phyloP scores from a whole-genome alignment of 2,329 filamentous ascomycete species.

The Sclerotinia subarctica region DNA sequence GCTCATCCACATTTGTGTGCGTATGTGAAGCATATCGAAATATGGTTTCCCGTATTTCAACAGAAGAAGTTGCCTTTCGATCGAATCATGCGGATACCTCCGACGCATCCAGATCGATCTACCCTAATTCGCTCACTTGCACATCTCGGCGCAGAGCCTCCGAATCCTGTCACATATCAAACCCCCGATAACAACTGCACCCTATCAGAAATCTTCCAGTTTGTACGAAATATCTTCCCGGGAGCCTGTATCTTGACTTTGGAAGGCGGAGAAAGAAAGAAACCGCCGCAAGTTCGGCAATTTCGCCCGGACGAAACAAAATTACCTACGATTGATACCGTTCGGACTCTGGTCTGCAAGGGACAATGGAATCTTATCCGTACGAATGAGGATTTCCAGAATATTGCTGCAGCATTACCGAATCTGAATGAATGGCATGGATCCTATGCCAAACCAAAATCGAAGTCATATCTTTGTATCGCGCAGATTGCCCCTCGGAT shows the following conservation, averaged over 20 bases:
- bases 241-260: slow-evolving; percentile 65
- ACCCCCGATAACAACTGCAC: slow-evolving; percentile 65
- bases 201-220: slow-evolving; percentile 65
- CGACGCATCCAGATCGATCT: slow-evolving; percentile 32
- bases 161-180: slow-evolving; percentile 57
- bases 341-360: slow-evolving; percentile 67
- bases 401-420: slow-evolving; percentile 60
- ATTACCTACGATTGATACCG: slow-evolving; percentile 42
- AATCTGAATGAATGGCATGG: slow-evolving; percentile 56
- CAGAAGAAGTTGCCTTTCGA: slow-evolving; percentile 36
- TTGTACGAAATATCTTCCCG: slow-evolving; percentile 55
- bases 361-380: slow-evolving; percentile 77
- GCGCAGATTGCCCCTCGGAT: slow-evolving; percentile 58
- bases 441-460: slow-evolving; percentile 65
- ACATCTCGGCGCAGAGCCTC: slow-evolving; percentile 38
- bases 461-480: slow-evolving; percentile 70
- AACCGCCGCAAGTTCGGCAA: slow-evolving; percentile 64
- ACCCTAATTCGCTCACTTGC: slow-evolving; percentile 35
- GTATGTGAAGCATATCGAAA: slow-evolving; percentile 69
- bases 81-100: slow-evolving; percentile 32
- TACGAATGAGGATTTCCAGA: slow-evolving; percentile 58
- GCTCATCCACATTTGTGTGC: slow-evolving; percentile 55
- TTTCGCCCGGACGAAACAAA: slow-evolving; percentile 39
- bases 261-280: slow-evolving; percentile 74
- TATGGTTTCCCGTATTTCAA: slow-evolving; percentile 72